phyloP scores from a whole-genome alignment of 2,329 filamentous ascomycete genomes.

The Fusarium proliferatum region DNA sequence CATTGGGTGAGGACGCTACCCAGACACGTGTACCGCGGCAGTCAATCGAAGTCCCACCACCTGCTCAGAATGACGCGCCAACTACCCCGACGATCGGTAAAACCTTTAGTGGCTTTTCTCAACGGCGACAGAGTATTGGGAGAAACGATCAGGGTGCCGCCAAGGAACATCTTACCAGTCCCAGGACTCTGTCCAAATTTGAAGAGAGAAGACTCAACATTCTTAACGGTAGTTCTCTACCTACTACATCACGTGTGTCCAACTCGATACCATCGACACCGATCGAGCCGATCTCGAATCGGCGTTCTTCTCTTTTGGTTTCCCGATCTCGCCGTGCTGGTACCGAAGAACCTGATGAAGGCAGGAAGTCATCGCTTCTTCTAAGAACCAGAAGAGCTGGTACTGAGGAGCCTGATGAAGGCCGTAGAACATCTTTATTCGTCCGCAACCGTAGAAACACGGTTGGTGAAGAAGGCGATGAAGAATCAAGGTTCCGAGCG shows the following conservation, averaged over 20 bases:
- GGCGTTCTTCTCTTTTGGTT: constrained; percentile 64
- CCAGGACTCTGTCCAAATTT: constrained; percentile 61
- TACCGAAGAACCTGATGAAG: constrained; percentile 62
- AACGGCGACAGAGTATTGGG: constrained; percentile 56
- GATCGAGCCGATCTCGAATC: constrained; percentile 51
- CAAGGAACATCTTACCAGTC: constrained; percentile 54
- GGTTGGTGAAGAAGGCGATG: constrained; percentile 59
- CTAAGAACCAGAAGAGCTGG: constrained; percentile 59
- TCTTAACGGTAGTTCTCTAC: constrained; percentile 57
- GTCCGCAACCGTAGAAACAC: constrained; percentile 60
- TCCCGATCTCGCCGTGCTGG: constrained; percentile 56
- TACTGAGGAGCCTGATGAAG: constrained; percentile 62
- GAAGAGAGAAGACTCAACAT: constrained; percentile 65
- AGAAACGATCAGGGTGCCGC: constrained; percentile 54
- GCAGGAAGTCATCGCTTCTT: constrained; percentile 56
- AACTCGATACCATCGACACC: constrained; percentile 55
- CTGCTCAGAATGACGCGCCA: constrained; percentile 42
- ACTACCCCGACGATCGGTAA: constrained; percentile 60
- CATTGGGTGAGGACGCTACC: constrained; percentile 72
- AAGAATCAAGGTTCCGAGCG: constrained; percentile 62
- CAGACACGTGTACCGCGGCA: constrained; percentile 49
- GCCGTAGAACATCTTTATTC: constrained; percentile 56
- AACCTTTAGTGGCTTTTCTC: constrained; percentile 51
- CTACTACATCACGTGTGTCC: constrained; percentile 59
- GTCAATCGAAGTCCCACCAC: constrained; percentile 21